Evolutionary conservation across 148 eudicot species (phyloP).

Genomic region (Rhododendron ovatum): DNA sequence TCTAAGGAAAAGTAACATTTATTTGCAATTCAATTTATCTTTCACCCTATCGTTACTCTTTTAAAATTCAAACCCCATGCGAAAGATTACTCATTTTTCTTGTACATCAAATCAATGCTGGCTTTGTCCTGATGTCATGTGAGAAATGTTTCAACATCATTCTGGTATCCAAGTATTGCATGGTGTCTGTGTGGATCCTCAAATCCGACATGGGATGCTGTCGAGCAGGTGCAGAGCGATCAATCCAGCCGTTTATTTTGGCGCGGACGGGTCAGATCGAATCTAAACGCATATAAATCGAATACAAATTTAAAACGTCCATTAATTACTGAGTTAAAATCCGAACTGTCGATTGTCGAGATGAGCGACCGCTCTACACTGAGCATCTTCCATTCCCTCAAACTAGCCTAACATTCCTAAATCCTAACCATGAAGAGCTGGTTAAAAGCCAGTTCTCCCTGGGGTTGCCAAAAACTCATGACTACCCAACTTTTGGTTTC

Average conservation of each 20-base stretch:
- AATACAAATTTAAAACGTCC: too few species aligned
- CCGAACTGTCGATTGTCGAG: too few species aligned
- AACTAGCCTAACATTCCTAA: not conserved
- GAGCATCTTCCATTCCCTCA: not conserved
- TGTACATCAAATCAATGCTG: not conserved
- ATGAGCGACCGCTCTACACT: too few species aligned
- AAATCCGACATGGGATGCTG: too few species aligned
- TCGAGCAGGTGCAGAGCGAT: too few species aligned
- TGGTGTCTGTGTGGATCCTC: not conserved
- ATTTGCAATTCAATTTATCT: not conserved
- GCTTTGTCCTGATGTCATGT: not conserved
- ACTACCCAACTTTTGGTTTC: not conserved
- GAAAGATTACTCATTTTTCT: not conserved
- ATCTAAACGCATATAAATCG: too few species aligned
- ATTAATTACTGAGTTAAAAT: too few species aligned
- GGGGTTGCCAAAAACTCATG: not conserved
- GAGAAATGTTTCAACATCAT: not conserved
- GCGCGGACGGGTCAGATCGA: too few species aligned
- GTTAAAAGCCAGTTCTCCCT: not conserved
- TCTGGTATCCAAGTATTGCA: not conserved
- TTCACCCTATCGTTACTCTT: not conserved
- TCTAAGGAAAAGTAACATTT: not conserved
- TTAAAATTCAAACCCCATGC: not conserved
- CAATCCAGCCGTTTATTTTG: too few species aligned
- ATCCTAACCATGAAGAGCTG: not conserved